These are phyloP conservation scores for Pseudocercospora fuligena DNA, from an alignment of 2,329 filamentous ascomycete genomes.

Conservation along the genomic window DNA sequence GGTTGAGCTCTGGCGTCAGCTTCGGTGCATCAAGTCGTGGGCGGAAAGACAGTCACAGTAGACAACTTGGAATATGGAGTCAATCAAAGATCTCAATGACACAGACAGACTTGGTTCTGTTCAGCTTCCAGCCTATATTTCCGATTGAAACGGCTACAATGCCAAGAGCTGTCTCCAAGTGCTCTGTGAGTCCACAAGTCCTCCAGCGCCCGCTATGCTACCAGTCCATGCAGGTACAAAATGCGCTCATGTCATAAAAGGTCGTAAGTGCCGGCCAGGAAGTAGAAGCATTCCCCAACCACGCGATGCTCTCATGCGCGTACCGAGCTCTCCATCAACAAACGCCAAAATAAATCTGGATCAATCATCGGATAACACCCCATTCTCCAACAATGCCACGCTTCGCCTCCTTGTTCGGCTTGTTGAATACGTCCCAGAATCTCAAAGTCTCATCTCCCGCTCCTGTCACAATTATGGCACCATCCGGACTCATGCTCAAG, in stretches of 20 bases:
- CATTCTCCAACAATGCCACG: conserved; percentile 67
- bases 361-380: conserved; percentile 67
- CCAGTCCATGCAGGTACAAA: conserved; percentile 8
- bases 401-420: conserved; percentile 68
- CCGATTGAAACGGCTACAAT: not conserved
- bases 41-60: not conserved
- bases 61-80: not conserved
- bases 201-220: conserved; percentile 5
- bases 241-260: conserved; percentile 5
- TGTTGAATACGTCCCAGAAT: conserved; percentile 96
- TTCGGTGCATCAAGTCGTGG: conserved; percentile 2
- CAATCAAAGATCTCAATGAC: not conserved
- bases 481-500: conserved; percentile 95
- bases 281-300: not conserved
- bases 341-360: not conserved
- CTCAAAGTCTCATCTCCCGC: conserved; percentile 94
- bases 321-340: not conserved
- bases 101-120: not conserved
- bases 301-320: not conserved
- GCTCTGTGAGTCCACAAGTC: not conserved
- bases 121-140: not conserved
- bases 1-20: not conserved
- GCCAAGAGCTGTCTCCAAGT: not conserved
- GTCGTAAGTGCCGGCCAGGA: not conserved
- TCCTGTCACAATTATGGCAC: conserved; percentile 89